A percentile compares a stretch with the other conserved stretches of the same genome.
Evolutionary conservation across 768 basidiomycete species (phyloP).

Genomic region (Mycena pura): DNA sequence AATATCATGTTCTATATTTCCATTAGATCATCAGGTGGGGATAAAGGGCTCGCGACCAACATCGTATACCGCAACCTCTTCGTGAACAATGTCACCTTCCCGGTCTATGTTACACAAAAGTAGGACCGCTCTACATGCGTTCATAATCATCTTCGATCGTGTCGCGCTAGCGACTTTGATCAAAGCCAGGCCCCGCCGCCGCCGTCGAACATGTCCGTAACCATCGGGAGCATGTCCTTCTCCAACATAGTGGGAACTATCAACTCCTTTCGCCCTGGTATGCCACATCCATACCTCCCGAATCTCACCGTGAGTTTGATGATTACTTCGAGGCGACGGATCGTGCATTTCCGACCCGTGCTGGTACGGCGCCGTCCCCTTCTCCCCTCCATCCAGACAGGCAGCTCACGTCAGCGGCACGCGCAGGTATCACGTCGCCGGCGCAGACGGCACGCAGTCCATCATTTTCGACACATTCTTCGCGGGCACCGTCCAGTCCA

Average conservation of each 20-base stretch:
- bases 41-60: slow-evolving; percentile 14
- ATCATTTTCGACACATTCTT: slow-evolving; percentile 23
- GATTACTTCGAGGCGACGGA: slow-evolving; percentile 8
- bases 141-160: too few relatives aligned
- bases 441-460: slow-evolving; percentile 21
- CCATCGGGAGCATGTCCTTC: slow-evolving; percentile 14
- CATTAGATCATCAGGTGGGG: slow-evolving; percentile 12
- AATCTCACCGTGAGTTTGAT: not conserved
- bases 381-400: not conserved
- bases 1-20: not conserved
- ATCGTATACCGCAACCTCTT: slow-evolving; percentile 13
- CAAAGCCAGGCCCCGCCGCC: slow-evolving; percentile 24
- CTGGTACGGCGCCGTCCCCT: not conserved
- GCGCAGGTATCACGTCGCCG: slow-evolving; percentile 14
- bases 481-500: slow-evolving; percentile 10
- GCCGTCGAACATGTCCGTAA: slow-evolving; percentile 20
- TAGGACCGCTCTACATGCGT: too few relatives aligned
- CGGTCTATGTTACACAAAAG: slow-evolving; percentile 26
- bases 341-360: slow-evolving; percentile 25
- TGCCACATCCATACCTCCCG: too few relatives aligned
- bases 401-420: too few relatives aligned
- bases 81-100: slow-evolving; percentile 24
- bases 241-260: slow-evolving; percentile 17
- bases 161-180: slow-evolving; percentile 17
- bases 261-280: slow-evolving; percentile 17